phyloP scores from a whole-genome alignment of 2,329 filamentous ascomycete species.

The Verruconis gallopava region DNA sequence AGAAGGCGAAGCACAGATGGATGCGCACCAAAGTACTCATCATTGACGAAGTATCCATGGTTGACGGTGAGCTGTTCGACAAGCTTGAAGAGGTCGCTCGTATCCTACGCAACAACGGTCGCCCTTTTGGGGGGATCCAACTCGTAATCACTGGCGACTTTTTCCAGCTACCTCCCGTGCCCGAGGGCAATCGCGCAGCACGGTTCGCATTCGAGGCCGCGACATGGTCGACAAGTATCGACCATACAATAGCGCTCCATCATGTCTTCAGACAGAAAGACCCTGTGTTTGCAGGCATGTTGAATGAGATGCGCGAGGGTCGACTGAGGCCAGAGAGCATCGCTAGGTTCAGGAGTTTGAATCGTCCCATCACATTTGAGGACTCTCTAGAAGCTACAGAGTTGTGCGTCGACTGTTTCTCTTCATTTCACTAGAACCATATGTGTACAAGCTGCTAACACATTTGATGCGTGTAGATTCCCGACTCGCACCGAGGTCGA shows the following conservation, averaged over 20 bases:
- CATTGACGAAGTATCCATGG: constrained; percentile 96
- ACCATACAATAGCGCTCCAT: constrained; percentile 89
- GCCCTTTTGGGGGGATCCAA: constrained; percentile 92
- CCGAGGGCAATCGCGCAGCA: constrained; percentile 53
- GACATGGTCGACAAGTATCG: constrained; percentile 84
- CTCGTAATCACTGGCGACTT: constrained; percentile 94
- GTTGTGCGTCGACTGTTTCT: constrained; percentile 37
- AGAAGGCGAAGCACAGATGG: constrained; percentile 83
- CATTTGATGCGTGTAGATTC: constrained; percentile 40
- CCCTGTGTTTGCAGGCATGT: constrained; percentile 75
- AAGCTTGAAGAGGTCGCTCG: constrained; percentile 85
- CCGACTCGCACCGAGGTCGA: constrained; percentile 87
- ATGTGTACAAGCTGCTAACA: not conserved
- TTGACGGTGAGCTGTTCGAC: constrained; percentile 92
- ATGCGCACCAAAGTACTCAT: constrained; percentile 74
- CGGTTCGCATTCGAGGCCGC: constrained; percentile 90
- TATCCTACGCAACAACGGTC: constrained; percentile 74
- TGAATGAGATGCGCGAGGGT: constrained; percentile 95
- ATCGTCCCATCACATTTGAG: constrained; percentile 56
- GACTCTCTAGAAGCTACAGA: constrained; percentile 77
- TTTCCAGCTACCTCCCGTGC: constrained; percentile 91
- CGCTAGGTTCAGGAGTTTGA: constrained; percentile 58
- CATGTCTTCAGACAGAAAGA: constrained; percentile 96
- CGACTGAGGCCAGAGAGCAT: constrained; percentile 66
- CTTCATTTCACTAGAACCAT: not conserved